Evolutionary conservation across 2,329 filamentous ascomycete species (phyloP), one percentile per base, ranked within the genome.

Genomic region (Colletotrichum lindemuthianum): DNA sequence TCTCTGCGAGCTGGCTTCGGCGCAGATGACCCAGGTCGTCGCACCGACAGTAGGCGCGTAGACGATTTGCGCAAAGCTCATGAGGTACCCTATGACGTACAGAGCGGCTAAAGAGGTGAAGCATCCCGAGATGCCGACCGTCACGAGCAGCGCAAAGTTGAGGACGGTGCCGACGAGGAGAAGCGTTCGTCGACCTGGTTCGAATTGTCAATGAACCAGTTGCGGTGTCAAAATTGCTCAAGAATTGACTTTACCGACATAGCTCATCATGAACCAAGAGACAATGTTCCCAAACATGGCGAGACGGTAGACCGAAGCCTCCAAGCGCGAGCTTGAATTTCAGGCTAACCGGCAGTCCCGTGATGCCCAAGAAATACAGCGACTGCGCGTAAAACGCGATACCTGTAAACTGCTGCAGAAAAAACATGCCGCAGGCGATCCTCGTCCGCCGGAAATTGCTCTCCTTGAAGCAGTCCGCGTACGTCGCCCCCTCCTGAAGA

Each of bases 21-120:
- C 54, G 10, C 60, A 34, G 13, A 68, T 65, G 10, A 64, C 60
- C 68, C 68, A 78, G 4, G 73, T 73, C 2, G 72, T 74, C 1
- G 75, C 69, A 9, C 77, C 77, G n/a, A 79, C 76, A n/a, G 74
- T 75, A 43, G 72, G 70, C 34, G 74, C 60, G 53, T 75, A 77
- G 51, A 74, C 65, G 6, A 48, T 48, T n/a, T 50, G 53, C 16
- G 40, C 51, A 61, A 63, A 45, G 37, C 24, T 45, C 24, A 43
- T 45, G 7, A 44, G 33, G 13, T 34, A 43, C 33, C 11, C 24
- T 10, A 41, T 44, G 13, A 43, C 3, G 10, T 45, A 45, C 5
- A 56, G 54, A 12, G 37, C 13, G 7, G 16, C 2, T 3, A 36
- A 32, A 9, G 51, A 32, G 36, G n/a, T 34, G 12, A 48, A 48